Evolutionary conservation across 108 stramenopile species (phyloP).

Genomic region (Pseudonitzschia multiseries): DNA sequence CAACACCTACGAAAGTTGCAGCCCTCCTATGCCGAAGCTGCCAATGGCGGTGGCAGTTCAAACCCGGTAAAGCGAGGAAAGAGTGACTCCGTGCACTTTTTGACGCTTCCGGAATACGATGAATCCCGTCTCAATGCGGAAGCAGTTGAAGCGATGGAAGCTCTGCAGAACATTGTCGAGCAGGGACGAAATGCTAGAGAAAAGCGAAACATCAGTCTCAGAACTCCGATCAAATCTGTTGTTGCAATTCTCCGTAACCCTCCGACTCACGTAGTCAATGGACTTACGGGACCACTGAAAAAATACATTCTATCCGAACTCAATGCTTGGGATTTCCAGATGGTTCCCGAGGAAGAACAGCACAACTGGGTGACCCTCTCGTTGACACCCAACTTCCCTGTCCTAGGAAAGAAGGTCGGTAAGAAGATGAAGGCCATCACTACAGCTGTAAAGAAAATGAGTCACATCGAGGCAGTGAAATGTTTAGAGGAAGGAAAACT

Average conservation of each 20-base stretch:
- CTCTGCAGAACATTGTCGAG: conserved; percentile 90
- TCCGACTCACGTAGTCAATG: conserved; percentile 68
- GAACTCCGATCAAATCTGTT: conserved; percentile 92
- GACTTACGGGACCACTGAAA: conserved; percentile 80
- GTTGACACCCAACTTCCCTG: conserved; percentile 86
- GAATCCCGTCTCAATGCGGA: conserved; percentile 79
- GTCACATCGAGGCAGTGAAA: conserved; percentile 82
- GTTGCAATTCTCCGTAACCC: conserved; percentile 88
- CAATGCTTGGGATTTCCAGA: conserved; percentile 89
- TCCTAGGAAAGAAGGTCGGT: conserved; percentile 93
- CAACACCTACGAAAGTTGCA: conserved; percentile 92
- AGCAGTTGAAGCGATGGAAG: conserved; percentile 90
- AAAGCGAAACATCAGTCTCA: conserved; percentile 86
- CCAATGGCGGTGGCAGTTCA: conserved; percentile 59
- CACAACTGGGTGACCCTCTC: conserved; percentile 91
- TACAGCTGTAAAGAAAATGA: conserved; percentile 48
- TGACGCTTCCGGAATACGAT: conserved; percentile 85
- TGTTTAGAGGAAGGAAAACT: conserved; percentile 77
- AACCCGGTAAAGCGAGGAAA: conserved; percentile 89
- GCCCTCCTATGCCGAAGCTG: conserved; percentile 75
- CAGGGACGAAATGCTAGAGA: conserved; percentile 94
- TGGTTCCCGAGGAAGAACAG: conserved; percentile 83
- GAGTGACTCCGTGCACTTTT: conserved; percentile 95
- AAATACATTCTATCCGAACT: conserved; percentile 94
- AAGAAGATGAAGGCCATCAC: conserved; percentile 87